Evolutionary conservation across 169 alveolate species (phyloP).

Genomic region (Plasmodium chabaudi): DNA sequence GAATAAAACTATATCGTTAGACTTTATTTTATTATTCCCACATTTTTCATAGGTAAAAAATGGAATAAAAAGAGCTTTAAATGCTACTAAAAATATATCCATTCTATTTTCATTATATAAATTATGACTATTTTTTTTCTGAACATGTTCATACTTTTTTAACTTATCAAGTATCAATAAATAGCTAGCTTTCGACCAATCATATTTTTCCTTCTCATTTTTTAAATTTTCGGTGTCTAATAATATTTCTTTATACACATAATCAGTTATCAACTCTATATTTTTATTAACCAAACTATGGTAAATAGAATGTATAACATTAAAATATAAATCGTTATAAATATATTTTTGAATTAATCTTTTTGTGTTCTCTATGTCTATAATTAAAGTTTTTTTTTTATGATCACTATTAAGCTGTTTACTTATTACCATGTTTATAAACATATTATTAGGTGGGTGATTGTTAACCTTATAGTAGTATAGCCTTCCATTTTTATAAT

Average conservation of each 20-base stretch:
- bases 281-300: conserved; percentile 11
- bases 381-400: background rate
- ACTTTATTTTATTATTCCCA: background rate
- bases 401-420: background rate
- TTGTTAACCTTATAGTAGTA: no score
- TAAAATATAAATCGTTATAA: conserved; percentile 30
- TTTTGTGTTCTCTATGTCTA: conserved; percentile 5
- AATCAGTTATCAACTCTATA: background rate
- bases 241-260: background rate
- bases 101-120: background rate
- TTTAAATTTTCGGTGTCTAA: background rate
- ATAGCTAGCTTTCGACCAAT: no score
- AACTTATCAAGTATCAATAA: background rate
- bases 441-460: background rate
- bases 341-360: background rate
- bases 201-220: background rate
- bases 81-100: background rate
- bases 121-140: background rate
- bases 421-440: conserved; percentile 5
- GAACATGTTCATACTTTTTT: background rate
- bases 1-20: conserved; percentile 5
- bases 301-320: conserved; percentile 16
- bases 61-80: conserved; percentile 2
- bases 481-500: background rate
- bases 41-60: background rate